Evolutionary conservation across 495 filamentous ascomycete genomes (phyloP).

Genomic region (Endocarpon pusillum): DNA sequence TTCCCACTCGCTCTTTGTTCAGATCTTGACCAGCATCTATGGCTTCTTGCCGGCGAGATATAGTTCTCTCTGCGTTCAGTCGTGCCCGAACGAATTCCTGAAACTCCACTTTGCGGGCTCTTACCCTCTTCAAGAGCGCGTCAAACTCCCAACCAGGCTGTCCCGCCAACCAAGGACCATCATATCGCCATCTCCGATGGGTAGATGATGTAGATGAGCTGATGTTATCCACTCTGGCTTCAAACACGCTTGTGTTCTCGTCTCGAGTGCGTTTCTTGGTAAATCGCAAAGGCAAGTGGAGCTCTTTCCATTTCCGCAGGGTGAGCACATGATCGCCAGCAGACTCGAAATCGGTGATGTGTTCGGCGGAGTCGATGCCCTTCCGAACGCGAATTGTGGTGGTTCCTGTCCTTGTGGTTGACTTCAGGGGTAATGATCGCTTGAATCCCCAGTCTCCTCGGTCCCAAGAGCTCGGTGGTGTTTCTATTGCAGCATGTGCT

Average conservation of each 20-base stretch:
- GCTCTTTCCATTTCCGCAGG: constrained; percentile 73
- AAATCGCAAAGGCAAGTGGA: constrained; percentile 55
- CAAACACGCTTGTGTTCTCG: constrained; percentile 28
- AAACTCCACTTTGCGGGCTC: constrained; percentile 43
- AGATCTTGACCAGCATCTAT: constrained; percentile 30
- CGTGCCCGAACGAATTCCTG: constrained; percentile 36
- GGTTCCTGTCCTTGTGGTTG: constrained; percentile 43
- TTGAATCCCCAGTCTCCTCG: constrained; percentile 94
- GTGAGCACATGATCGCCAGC: constrained; percentile 69
- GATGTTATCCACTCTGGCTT: constrained; percentile 30
- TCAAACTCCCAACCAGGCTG: constrained; percentile 58
- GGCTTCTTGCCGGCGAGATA: constrained; percentile 23
- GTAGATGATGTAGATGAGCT: constrained; percentile 2
- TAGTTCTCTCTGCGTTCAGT: constrained; percentile 24
- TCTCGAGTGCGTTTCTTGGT: background rate
- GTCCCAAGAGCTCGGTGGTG: constrained; percentile 51
- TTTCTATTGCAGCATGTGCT: constrained; percentile 71
- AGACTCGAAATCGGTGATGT: constrained; percentile 79
- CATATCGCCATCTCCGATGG: constrained; percentile 47
- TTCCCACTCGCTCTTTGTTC: constrained; percentile 18
- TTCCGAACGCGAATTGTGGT: constrained; percentile 51
- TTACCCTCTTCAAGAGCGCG: constrained; percentile 44
- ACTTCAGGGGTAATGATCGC: constrained; percentile 56
- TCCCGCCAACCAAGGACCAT: constrained; percentile 68
- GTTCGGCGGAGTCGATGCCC: constrained; percentile 71